Evolutionary conservation across 805 yeast species (phyloP).

Genomic region (Pichia californica): DNA sequence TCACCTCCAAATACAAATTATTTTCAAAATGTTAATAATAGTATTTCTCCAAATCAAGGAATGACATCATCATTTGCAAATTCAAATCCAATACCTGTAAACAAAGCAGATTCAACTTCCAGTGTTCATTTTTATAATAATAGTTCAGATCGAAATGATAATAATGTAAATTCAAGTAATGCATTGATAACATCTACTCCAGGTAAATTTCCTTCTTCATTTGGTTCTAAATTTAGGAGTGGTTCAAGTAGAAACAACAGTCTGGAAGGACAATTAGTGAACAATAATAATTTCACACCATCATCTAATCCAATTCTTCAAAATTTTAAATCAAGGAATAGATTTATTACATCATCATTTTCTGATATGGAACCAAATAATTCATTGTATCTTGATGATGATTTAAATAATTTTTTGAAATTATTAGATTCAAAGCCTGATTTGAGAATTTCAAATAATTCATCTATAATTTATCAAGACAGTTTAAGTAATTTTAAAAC

Average conservation of each 20-base stretch:
- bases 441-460: conserved; percentile 21
- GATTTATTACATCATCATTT: conserved; percentile 19
- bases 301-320: conserved; percentile 21
- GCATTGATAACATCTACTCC: conserved; percentile 27
- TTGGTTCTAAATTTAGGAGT: conserved; percentile 47
- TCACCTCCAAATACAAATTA: conserved; percentile 23
- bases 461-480: conserved; percentile 25
- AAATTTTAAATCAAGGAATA: conserved; percentile 20
- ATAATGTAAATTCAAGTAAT: not conserved
- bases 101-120: conserved; percentile 42
- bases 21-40: not conserved
- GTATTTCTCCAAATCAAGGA: conserved; percentile 5
- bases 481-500: conserved; percentile 24
- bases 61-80: conserved; percentile 14
- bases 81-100: conserved; percentile 31
- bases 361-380: conserved; percentile 23
- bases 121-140: conserved; percentile 8
- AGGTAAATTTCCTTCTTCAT: conserved; percentile 65
- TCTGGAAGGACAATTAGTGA: conserved; percentile 21
- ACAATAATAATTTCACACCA: conserved; percentile 5
- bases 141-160: conserved; percentile 3
- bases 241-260: conserved; percentile 24
- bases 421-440: conserved; percentile 33
- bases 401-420: conserved; percentile 29
- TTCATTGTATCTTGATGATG: conserved; percentile 28